Percentiles rank a stretch among this genome's conserved stretches.
Evolutionary conservation across 2,329 filamentous ascomycete genomes (phyloP).

Genomic region (Botrytis byssoidea): DNA sequence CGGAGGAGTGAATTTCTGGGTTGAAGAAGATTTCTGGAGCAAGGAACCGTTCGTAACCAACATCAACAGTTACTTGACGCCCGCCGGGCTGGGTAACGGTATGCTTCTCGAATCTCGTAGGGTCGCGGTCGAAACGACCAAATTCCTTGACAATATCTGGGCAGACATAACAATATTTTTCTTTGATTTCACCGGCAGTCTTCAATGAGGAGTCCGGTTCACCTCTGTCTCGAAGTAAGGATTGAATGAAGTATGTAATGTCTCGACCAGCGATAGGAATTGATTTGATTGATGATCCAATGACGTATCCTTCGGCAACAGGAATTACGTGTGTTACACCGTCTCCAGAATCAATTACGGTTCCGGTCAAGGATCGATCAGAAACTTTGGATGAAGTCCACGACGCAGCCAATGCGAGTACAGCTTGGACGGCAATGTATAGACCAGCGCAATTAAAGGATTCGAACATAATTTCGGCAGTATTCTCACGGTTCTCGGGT

Average conservation of each 20-base stretch:
- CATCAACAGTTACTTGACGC: constrained; percentile 79
- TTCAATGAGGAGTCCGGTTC: constrained; percentile 96
- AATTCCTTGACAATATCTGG: constrained; percentile 99
- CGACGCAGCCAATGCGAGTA: constrained; percentile 91
- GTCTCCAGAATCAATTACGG: constrained; percentile 97
- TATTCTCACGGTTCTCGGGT: constrained; percentile 97
- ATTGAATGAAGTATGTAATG: constrained; percentile 98
- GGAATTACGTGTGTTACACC: constrained; percentile 99
- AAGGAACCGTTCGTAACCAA: constrained; percentile 96
- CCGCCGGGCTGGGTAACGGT: constrained; percentile 83
- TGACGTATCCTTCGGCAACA: constrained; percentile 97
- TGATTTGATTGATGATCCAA: constrained; percentile 98
- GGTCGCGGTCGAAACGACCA: constrained; percentile 87
- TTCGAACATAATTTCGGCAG: constrained; percentile 99
- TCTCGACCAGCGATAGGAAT: constrained; percentile 97
- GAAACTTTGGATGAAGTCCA: constrained; percentile 99
- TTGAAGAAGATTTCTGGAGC: constrained; percentile 99
- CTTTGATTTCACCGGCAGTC: constrained; percentile 97
- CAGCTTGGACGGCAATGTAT: constrained; percentile 97
- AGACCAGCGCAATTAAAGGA: constrained; percentile 99
- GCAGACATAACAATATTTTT: constrained; percentile 97
- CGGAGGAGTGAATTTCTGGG: constrained; percentile 98
- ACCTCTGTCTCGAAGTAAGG: constrained; percentile 88
- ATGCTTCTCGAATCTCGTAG: constrained; percentile 87
- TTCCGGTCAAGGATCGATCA: constrained; percentile 92